Evolutionary conservation across 495 filamentous ascomycete genomes (phyloP).

Genomic region (Neurospora sp.): DNA sequence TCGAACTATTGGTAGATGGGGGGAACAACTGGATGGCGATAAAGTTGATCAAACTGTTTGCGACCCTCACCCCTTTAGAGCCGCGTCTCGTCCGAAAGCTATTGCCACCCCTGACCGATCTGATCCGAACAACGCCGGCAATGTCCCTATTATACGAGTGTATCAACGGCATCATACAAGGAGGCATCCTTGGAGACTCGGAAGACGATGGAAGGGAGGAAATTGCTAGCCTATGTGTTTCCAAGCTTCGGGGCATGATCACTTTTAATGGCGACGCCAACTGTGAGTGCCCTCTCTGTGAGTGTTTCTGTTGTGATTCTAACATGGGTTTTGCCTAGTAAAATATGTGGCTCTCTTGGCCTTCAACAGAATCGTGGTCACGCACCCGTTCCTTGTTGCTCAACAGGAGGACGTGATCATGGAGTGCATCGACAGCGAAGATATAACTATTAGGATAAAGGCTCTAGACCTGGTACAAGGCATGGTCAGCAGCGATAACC

Average conservation of each 20-base stretch:
- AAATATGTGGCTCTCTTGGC: slow-evolving; percentile 96
- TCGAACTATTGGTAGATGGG: slow-evolving; percentile 82
- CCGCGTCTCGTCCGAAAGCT: slow-evolving; percentile 85
- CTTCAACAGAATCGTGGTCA: slow-evolving; percentile 84
- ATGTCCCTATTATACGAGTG: slow-evolving; percentile 98
- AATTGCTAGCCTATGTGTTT: slow-evolving; percentile 85
- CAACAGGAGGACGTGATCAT: slow-evolving; percentile 92
- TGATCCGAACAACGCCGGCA: slow-evolving; percentile 87
- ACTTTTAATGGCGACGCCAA: slow-evolving; percentile 89
- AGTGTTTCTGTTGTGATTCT: too few species aligned
- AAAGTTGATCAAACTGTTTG: slow-evolving; percentile 98
- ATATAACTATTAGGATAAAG: slow-evolving; percentile 92
- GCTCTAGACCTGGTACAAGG: slow-evolving; percentile 83
- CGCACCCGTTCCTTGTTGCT: slow-evolving; percentile 77
- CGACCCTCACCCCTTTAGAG: slow-evolving; percentile 85
- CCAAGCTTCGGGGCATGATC: slow-evolving; percentile 87
- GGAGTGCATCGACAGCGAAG: slow-evolving; percentile 86
- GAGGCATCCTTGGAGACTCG: slow-evolving; percentile 75
- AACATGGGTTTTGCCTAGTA: slow-evolving; percentile 38
- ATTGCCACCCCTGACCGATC: slow-evolving; percentile 83
- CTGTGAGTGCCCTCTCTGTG: slow-evolving; percentile 40
- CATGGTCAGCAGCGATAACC: slow-evolving; percentile 79
- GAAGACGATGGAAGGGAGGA: slow-evolving; percentile 78
- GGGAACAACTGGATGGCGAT: slow-evolving; percentile 99
- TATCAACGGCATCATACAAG: slow-evolving; percentile 96